Evolutionary conservation across 2,329 filamentous ascomycete species (phyloP).

Genomic region (Blastomyces emzantsi): DNA sequence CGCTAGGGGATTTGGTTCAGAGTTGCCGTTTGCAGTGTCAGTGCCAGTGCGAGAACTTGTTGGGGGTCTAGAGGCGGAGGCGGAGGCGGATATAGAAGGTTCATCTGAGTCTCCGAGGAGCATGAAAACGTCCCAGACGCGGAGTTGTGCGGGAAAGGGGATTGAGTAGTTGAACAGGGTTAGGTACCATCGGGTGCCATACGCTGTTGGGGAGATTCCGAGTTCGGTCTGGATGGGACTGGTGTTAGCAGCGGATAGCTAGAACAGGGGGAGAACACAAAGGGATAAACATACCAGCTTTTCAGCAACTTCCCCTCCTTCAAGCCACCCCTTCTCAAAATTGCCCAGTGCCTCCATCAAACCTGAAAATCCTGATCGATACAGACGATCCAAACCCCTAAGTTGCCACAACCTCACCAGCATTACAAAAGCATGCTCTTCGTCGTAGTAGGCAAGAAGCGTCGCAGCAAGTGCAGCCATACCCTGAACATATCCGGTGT

Average conservation of each 20-base stretch:
- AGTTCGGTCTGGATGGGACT: constrained; percentile 53
- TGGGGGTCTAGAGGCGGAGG: constrained; percentile 15
- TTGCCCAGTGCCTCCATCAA: constrained; percentile 78
- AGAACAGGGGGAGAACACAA: neutral
- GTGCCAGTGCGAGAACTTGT: constrained; percentile 23
- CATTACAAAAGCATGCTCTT: constrained; percentile 93
- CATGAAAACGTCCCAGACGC: constrained; percentile 98
- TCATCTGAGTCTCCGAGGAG: constrained; percentile 70
- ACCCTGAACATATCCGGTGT: constrained; percentile 91
- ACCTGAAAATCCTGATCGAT: constrained; percentile 73
- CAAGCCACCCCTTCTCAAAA: constrained; percentile 77
- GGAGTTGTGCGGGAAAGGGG: constrained; percentile 84
- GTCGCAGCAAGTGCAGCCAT: constrained; percentile 94
- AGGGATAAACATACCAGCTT: constrained; percentile 57
- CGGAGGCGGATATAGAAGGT: constrained; percentile 17
- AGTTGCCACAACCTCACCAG: constrained; percentile 88
- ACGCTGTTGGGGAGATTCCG: constrained; percentile 77
- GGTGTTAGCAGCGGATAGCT: neutral
- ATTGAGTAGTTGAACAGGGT: constrained; percentile 97
- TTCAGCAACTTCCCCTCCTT: constrained; percentile 63
- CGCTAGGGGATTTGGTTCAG: constrained; percentile 13
- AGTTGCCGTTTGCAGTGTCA: constrained; percentile 14
- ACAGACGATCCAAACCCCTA: constrained; percentile 75
- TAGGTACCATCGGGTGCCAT: constrained; percentile 93
- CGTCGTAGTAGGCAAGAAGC: constrained; percentile 91